phyloP scores from a whole-genome alignment of 768 basidiomycete genomes.

The Mrakia hoshinonis region DNA sequence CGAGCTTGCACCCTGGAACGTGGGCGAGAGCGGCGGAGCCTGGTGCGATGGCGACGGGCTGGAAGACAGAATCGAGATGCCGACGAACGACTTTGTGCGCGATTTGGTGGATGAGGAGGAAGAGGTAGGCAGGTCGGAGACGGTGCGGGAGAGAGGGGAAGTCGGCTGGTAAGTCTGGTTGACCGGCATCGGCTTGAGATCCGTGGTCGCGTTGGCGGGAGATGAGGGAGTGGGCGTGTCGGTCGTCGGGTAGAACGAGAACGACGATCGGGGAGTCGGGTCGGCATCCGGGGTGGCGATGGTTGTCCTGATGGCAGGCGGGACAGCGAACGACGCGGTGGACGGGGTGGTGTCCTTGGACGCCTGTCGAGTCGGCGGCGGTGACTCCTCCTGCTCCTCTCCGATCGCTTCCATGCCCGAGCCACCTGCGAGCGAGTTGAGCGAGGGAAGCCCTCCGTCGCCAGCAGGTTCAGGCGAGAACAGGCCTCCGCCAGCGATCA shows the following conservation, averaged over 20 bases:
- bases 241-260: conserved; percentile 32
- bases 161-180: conserved; percentile 46
- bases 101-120: neutral
- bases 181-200: neutral
- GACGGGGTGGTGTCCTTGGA: neutral
- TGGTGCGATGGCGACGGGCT: neutral
- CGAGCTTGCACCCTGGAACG: neutral
- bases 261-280: conserved; percentile 37
- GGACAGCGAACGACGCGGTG: neutral
- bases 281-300: conserved; percentile 37
- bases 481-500: conserved; percentile 1
- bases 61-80: conserved; percentile 24
- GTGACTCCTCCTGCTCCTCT: conserved; percentile 22
- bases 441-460: neutral
- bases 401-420: conserved; percentile 20
- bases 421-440: neutral
- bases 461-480: conserved; percentile 16
- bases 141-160: conserved; percentile 55
- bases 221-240: conserved; percentile 30
- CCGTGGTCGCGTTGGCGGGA: conserved; percentile 36
- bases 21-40: neutral
- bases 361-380: neutral
- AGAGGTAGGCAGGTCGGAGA: neutral
- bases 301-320: neutral
- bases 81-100: conserved; percentile 19